These are phyloP conservation scores for Cadophora malorum DNA, from an alignment of 2,329 filamentous ascomycete species.

Conservation along the genomic window DNA sequence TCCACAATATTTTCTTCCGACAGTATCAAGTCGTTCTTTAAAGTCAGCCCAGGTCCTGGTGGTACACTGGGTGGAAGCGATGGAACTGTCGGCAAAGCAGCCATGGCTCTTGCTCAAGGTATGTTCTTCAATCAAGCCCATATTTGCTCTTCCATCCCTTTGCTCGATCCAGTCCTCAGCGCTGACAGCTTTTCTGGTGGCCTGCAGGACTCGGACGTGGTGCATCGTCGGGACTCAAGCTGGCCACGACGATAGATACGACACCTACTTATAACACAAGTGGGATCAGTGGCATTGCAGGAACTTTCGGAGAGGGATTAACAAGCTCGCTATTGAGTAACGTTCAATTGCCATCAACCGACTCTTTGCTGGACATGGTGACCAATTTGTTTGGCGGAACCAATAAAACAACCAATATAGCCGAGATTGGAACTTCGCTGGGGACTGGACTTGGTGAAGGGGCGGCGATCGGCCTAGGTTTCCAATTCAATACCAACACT, in stretches of 20 bases:
- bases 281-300: constrained; percentile 26
- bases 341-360: constrained; percentile 12
- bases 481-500: constrained; percentile 22
- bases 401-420: constrained; percentile 14
- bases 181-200: background rate
- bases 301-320: constrained; percentile 27
- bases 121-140: background rate
- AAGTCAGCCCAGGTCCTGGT: background rate
- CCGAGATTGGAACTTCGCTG: constrained; percentile 20
- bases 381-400: background rate
- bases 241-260: background rate
- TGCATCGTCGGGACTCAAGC: constrained; percentile 19
- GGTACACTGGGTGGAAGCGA: constrained; percentile 2
- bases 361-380: constrained; percentile 2
- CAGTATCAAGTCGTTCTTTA: background rate
- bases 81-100: constrained; percentile 18
- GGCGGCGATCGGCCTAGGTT: constrained; percentile 31
- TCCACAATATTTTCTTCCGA: background rate
- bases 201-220: constrained; percentile 13
- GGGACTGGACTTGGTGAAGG: constrained; percentile 33
- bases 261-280: constrained; percentile 14
- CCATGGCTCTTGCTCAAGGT: constrained; percentile 22
- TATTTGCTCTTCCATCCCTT: too few relatives aligned
- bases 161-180: too few relatives aligned
- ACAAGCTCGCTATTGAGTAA: constrained; percentile 18